Conservation (phyloP, 805 yeast species). For the Candida chilensis region DNA sequence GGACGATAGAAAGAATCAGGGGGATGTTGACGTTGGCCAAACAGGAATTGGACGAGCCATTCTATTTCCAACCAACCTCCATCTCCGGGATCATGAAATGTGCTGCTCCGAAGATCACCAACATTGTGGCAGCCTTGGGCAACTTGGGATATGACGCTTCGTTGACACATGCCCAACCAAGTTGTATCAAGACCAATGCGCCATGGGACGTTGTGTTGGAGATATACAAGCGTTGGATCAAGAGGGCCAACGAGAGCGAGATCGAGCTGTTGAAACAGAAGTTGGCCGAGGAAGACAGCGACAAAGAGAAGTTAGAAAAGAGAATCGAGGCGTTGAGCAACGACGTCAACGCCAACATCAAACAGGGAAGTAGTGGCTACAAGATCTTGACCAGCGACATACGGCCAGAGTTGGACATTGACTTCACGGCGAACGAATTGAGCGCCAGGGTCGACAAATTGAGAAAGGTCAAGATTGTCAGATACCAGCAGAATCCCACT, state of each 20-base stretch:
- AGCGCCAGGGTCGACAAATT: constrained; percentile 50
- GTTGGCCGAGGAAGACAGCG: constrained; percentile 3
- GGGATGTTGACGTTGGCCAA: constrained; percentile 88
- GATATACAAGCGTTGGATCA: constrained; percentile 57
- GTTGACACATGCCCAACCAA: constrained; percentile 81
- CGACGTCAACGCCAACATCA: constrained; percentile 32
- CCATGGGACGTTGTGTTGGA: constrained; percentile 76
- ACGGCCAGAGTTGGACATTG: constrained; percentile 19
- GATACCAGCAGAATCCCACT: constrained; percentile 88
- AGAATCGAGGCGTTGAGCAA: constrained; percentile 13
- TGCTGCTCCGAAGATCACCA: constrained; percentile 73
- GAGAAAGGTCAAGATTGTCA: constrained; percentile 70
- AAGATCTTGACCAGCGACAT: constrained; percentile 38
- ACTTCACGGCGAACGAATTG: constrained; percentile 54
- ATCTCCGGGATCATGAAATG: constrained; percentile 69
- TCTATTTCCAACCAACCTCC: constrained; percentile 76
- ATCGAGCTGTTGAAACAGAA: constrained; percentile 24
- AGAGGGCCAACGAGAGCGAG: constrained; percentile 27
- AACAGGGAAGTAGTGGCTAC: constrained; percentile 36
- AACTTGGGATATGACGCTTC: constrained; percentile 78
- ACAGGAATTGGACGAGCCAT: constrained; percentile 59
- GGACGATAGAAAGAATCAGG: constrained; percentile 74
- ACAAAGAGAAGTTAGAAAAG: constrained; percentile 4
- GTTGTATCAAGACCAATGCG: constrained; percentile 84
- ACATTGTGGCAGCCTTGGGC: constrained; percentile 71